These are phyloP conservation scores for Phytopythium montanum DNA, from an alignment of 352 stramenopile species.

Conservation along the genomic window DNA sequence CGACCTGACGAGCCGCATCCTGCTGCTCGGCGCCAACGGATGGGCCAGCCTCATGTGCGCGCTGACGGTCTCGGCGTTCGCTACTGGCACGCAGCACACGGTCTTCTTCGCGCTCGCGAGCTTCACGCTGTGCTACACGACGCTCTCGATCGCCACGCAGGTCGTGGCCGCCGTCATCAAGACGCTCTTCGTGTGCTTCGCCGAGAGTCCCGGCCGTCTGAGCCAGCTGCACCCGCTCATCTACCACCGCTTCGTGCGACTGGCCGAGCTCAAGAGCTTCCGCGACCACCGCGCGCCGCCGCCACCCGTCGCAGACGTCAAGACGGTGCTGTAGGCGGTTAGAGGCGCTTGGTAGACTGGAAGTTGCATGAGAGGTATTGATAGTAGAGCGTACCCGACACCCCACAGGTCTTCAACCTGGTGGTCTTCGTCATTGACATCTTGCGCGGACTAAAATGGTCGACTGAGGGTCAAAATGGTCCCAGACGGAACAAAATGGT, in stretches of 20 bases:
- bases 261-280: slow-evolving; percentile 85
- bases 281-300: slow-evolving; percentile 57
- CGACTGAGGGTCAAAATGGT: too few relatives aligned
- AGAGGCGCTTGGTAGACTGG: neutral
- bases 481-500: too few relatives aligned
- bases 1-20: slow-evolving; percentile 74
- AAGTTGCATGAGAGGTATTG: neutral
- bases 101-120: slow-evolving; percentile 71
- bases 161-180: slow-evolving; percentile 76
- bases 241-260: slow-evolving; percentile 82
- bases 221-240: slow-evolving; percentile 84
- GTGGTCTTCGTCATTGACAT: too few relatives aligned
- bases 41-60: slow-evolving; percentile 80
- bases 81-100: slow-evolving; percentile 43
- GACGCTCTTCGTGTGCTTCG: slow-evolving; percentile 87
- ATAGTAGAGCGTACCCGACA: slow-evolving; percentile 3
- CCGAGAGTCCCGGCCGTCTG: slow-evolving; percentile 69
- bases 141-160: slow-evolving; percentile 70
- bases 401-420: too few relatives aligned
- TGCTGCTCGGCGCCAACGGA: slow-evolving; percentile 70
- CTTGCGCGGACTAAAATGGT: too few relatives aligned
- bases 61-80: slow-evolving; percentile 53
- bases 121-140: slow-evolving; percentile 81
- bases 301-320: neutral
- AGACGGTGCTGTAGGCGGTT: slow-evolving; percentile 2